A percentile compares a stretch with the other conserved stretches of the same genome.
phyloP scores from a whole-genome alignment of 1,139 yeast genomes.

The Maudiozyma humilis region DNA sequence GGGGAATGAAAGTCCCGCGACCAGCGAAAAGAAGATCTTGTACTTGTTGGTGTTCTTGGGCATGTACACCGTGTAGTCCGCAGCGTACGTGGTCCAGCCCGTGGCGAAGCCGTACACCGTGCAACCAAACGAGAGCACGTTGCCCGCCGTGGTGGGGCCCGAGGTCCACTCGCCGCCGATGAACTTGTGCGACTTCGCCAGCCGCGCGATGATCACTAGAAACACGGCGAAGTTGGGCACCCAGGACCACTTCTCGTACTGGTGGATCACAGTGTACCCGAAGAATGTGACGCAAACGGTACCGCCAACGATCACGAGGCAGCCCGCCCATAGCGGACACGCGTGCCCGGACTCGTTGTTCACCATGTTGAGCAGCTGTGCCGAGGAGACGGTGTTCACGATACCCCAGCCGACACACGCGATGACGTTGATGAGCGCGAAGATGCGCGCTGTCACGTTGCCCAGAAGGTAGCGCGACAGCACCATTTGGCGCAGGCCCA shows the following conservation, averaged over 20 bases:
- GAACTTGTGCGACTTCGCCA: slow-evolving; percentile 58
- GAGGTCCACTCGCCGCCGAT: slow-evolving; percentile 32
- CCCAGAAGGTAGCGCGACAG: slow-evolving; percentile 74
- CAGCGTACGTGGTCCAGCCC: slow-evolving; percentile 90
- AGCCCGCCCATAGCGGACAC: slow-evolving; percentile 88
- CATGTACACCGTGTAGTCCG: slow-evolving; percentile 87
- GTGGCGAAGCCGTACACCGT: slow-evolving; percentile 82
- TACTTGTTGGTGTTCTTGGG: slow-evolving; percentile 47
- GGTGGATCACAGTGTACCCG: slow-evolving; percentile 76
- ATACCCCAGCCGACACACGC: slow-evolving; percentile 96
- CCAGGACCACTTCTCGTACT: slow-evolving; percentile 83
- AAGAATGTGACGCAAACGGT: slow-evolving; percentile 71
- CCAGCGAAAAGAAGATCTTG: slow-evolving; percentile 55
- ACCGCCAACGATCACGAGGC: slow-evolving; percentile 57
- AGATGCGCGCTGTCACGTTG: slow-evolving; percentile 61
- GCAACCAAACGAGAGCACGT: slow-evolving; percentile 75
- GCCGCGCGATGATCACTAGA: slow-evolving; percentile 66
- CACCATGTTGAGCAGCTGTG: slow-evolving; percentile 72
- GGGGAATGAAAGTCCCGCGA: slow-evolving; percentile 57
- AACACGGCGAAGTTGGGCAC: slow-evolving; percentile 67
- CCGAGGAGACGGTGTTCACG: slow-evolving; percentile 85
- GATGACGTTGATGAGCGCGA: slow-evolving; percentile 66
- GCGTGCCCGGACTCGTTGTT: slow-evolving; percentile 44
- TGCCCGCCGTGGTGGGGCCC: slow-evolving; percentile 60
- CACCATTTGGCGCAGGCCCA: slow-evolving; percentile 84